A percentile compares a stretch with the other conserved stretches of the same genome.
phyloP scores from a whole-genome alignment of 2,329 filamentous ascomycete species.

The Chrysoporthe deuterocubensis region DNA sequence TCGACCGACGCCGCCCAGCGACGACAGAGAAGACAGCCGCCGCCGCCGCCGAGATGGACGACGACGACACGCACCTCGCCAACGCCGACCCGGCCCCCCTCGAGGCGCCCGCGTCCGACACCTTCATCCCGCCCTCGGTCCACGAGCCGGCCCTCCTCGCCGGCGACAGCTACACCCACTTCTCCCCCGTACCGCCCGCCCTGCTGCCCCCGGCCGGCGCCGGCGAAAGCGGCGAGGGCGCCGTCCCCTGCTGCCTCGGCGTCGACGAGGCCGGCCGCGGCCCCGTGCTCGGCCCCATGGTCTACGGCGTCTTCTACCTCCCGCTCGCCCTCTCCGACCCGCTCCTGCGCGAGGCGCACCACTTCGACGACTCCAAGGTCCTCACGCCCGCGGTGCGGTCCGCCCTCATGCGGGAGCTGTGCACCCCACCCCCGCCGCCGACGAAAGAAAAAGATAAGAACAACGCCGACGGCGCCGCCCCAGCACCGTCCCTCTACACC shows the following conservation, averaged over 20 bases:
- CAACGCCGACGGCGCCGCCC: neutral
- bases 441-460: no score
- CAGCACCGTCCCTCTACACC: constrained; percentile 49
- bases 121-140: constrained; percentile 73
- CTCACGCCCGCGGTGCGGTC: constrained; percentile 81
- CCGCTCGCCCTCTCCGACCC: constrained; percentile 72
- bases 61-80: constrained; percentile 46
- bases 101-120: constrained; percentile 39
- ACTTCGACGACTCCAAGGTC: constrained; percentile 95
- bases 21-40: neutral
- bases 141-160: constrained; percentile 58
- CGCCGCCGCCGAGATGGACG: constrained; percentile 32
- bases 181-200: constrained; percentile 67
- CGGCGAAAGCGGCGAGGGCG: constrained; percentile 30
- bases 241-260: constrained; percentile 74
- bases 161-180: constrained; percentile 73
- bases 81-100: constrained; percentile 38
- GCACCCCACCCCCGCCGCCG: constrained; percentile 48
- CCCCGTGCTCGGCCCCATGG: constrained; percentile 85
- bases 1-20: neutral
- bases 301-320: constrained; percentile 74
- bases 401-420: constrained; percentile 70
- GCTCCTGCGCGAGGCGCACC: constrained; percentile 77
- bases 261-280: constrained; percentile 94
- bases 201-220: constrained; percentile 49